Conservation (phyloP, 2,329 filamentous ascomycete genomes). For the Epichloe sibirici region DNA sequence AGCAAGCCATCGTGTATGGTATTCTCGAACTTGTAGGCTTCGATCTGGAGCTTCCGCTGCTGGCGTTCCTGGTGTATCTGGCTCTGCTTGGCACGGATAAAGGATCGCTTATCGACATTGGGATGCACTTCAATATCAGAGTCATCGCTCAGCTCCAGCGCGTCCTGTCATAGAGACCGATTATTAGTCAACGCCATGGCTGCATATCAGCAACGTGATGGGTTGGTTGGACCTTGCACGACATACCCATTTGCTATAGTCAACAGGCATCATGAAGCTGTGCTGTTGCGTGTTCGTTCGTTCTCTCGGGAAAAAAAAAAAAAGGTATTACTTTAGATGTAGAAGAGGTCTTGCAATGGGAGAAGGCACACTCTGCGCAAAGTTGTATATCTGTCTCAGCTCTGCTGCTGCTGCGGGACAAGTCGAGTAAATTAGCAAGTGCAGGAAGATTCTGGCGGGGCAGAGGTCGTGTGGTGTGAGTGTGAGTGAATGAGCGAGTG, state of each 20-base stretch:
- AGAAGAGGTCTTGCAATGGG: neutral
- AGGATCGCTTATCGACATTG: slow-evolving; percentile 96
- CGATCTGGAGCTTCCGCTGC: slow-evolving; percentile 78
- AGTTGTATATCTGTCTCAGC: neutral
- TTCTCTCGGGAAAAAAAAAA: neutral
- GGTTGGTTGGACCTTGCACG: neutral
- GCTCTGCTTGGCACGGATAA: slow-evolving; percentile 94
- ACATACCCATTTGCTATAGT: slow-evolving; percentile 59
- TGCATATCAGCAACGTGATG: neutral
- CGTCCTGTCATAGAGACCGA: slow-evolving; percentile 44
- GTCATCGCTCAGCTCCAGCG: slow-evolving; percentile 93
- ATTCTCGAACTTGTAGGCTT: slow-evolving; percentile 83
- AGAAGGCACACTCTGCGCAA: neutral
- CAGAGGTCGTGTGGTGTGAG: neutral
- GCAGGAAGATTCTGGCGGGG: neutral
- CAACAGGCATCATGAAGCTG: slow-evolving; percentile 32
- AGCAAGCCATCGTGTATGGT: slow-evolving; percentile 87
- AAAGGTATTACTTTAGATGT: neutral
- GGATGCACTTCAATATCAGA: slow-evolving; percentile 97
- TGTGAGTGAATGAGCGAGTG: no score
- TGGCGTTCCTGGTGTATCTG: slow-evolving; percentile 89
- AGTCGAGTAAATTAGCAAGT: neutral
- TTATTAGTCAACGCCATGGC: neutral
- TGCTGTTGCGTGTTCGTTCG: neutral
- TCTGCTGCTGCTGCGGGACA: neutral